A percentile compares a stretch with the other conserved stretches of the same genome.
Evolutionary conservation across 2,329 filamentous ascomycete genomes (phyloP).

Genomic region (Emericellopsis atlantica): DNA sequence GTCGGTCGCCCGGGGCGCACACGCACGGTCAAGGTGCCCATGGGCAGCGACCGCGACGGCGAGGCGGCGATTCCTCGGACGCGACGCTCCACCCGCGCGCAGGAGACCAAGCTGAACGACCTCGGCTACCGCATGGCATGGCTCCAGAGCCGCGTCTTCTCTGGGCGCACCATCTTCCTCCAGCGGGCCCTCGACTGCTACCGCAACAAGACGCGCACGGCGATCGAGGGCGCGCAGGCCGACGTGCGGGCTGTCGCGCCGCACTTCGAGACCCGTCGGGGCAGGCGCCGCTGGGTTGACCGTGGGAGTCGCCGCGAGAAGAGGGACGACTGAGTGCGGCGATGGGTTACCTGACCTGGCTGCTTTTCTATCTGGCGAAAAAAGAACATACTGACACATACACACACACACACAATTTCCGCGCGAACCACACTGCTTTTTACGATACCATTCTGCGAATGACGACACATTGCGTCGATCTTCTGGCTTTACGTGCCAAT

Average conservation of each 20-base stretch:
- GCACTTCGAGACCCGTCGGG: conserved; percentile 80
- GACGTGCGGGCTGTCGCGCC: conserved; percentile 62
- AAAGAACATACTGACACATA: not conserved
- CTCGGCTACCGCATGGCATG: conserved; percentile 92
- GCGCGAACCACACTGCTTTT: conserved; percentile 7
- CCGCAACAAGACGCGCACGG: conserved; percentile 77
- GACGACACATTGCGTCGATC: too few species aligned
- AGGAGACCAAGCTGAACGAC: conserved; percentile 87
- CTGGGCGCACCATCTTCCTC: conserved; percentile 73
- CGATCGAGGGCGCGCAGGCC: conserved; percentile 66
- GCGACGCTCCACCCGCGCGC: conserved; percentile 54
- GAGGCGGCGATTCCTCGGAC: conserved; percentile 67
- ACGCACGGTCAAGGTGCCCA: conserved; percentile 46
- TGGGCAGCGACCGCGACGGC: conserved; percentile 55
- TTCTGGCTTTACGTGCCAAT: too few species aligned
- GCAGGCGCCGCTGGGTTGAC: conserved; percentile 66
- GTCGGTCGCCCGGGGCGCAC: conserved; percentile 20
- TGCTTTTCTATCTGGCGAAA: not conserved
- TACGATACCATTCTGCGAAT: conserved; percentile 17
- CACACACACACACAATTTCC: conserved; percentile 1
- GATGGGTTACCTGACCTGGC: not conserved
- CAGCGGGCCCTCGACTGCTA: conserved; percentile 90
- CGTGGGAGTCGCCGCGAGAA: conserved; percentile 26
- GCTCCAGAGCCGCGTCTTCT: conserved; percentile 88
- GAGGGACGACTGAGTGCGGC: conserved; percentile 8